These are phyloP conservation scores for Sugiyamaella neomexicana DNA, from an alignment of 1,139 yeast genomes.

Conservation along the genomic window DNA sequence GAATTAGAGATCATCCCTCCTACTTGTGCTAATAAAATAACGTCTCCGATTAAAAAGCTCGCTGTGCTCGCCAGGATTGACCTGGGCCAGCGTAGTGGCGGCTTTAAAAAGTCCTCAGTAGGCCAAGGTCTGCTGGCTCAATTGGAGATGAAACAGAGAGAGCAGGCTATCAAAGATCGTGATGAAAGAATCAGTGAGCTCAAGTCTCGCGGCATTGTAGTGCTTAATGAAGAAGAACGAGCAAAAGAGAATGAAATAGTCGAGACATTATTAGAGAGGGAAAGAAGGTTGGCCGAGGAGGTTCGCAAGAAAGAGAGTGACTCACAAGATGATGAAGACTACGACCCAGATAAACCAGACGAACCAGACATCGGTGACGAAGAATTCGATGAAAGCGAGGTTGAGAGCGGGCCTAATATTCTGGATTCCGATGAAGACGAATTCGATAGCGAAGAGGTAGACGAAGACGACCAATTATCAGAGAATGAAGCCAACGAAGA, in stretches of 20 bases:
- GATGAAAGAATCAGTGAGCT: slow-evolving; percentile 34
- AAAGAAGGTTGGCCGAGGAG: slow-evolving; percentile 41
- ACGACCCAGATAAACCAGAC: slow-evolving; percentile 25
- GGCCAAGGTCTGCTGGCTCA: slow-evolving; percentile 27
- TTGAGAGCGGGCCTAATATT: slow-evolving; percentile 30
- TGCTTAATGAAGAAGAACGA: slow-evolving; percentile 33
- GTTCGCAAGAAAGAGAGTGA: slow-evolving; percentile 44
- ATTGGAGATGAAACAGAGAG: slow-evolving; percentile 34
- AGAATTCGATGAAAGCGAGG: slow-evolving; percentile 21
- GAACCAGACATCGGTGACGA: slow-evolving; percentile 33
- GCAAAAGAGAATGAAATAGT: slow-evolving; percentile 41
- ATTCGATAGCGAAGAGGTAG: slow-evolving; percentile 34
- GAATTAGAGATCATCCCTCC: slow-evolving; percentile 35
- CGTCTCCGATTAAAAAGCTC: slow-evolving; percentile 27
- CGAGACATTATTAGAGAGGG: slow-evolving; percentile 60
- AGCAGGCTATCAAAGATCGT: slow-evolving; percentile 36
- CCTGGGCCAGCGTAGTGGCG: slow-evolving; percentile 15
- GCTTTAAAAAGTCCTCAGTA: slow-evolving; percentile 27
- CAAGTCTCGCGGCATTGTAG: slow-evolving; percentile 36
- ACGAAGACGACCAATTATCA: no score
- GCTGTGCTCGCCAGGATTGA: slow-evolving; percentile 29
- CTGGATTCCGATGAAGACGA: slow-evolving; percentile 33
- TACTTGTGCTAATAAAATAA: slow-evolving; percentile 23
- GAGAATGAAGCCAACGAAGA: slow-evolving; percentile 33
- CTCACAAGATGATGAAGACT: slow-evolving; percentile 32